These are phyloP conservation scores for Apocynum venetum DNA, from an alignment of 257 asterid genomes.

Conservation along the genomic window DNA sequence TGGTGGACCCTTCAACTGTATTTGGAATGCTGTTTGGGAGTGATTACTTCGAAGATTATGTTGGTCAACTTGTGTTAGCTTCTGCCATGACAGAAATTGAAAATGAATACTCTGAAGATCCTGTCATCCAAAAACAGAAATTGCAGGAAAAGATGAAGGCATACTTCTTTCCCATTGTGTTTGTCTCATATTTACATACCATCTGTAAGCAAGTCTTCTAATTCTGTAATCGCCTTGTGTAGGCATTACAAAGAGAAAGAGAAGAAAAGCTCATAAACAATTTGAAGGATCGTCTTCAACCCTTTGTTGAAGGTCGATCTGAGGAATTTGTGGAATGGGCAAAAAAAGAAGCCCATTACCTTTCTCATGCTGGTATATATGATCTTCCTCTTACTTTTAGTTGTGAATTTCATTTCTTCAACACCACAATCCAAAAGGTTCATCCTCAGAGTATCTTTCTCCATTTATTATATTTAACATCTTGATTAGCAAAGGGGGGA, in stretches of 20 bases:
- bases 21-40: constrained; percentile 85
- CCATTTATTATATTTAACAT: background rate
- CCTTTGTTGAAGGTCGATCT: constrained; percentile 56
- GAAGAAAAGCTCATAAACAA: constrained; percentile 55
- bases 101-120: constrained; percentile 41
- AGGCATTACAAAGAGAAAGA: constrained; percentile 75
- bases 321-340: constrained; percentile 62
- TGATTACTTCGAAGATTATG: constrained; percentile 62
- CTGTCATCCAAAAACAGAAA: constrained; percentile 53
- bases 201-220: background rate
- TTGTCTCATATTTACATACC: background rate
- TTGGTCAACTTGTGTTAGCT: constrained; percentile 77
- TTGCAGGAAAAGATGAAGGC: constrained; percentile 76
- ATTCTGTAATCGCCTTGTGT: constrained; percentile 14
- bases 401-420: background rate
- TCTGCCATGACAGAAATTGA: constrained; percentile 48
- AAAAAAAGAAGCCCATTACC: constrained; percentile 55
- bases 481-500: background rate
- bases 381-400: background rate
- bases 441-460: background rate
- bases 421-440: background rate
- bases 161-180: background rate
- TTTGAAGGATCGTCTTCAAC: constrained; percentile 57
- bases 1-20: constrained; percentile 77
- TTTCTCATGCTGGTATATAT: constrained; percentile 76